phyloP scores from a whole-genome alignment of 1,284 basidiomycete species.

The Agaricales sp. region DNA sequence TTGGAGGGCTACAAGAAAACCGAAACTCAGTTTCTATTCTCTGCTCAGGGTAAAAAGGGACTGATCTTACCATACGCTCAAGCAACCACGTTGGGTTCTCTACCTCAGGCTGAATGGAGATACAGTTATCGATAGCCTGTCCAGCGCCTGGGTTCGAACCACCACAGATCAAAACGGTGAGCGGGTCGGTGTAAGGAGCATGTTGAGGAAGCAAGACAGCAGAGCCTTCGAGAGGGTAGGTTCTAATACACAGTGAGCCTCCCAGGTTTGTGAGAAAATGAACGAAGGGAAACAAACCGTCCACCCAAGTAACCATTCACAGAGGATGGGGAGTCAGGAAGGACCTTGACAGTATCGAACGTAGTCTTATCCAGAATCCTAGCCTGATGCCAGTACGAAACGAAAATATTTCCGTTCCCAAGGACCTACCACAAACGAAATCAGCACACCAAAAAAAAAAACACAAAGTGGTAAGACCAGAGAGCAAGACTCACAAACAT shows the following conservation, averaged over 20 bases:
- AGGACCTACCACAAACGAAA: too few species aligned
- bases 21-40: background rate
- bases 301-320: constrained; percentile 50
- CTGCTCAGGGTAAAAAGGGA: background rate
- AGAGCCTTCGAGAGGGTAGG: constrained; percentile 69
- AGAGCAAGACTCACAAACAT: background rate
- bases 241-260: constrained; percentile 55
- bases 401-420: constrained; percentile 3
- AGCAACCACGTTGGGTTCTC: constrained; percentile 49
- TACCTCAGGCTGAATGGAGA: constrained; percentile 52
- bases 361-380: constrained; percentile 59
- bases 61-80: constrained; percentile 53
- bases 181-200: constrained; percentile 62
- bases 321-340: constrained; percentile 66
- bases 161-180: constrained; percentile 64
- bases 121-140: constrained; percentile 60
- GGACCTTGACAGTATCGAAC: constrained; percentile 43
- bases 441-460: background rate
- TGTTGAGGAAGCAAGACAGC: constrained; percentile 59
- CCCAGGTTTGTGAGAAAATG: constrained; percentile 30
- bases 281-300: background rate
- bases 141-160: constrained; percentile 50
- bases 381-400: constrained; percentile 72
- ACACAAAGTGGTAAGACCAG: background rate
- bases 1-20: constrained; percentile 44